Conservation (phyloP, 176 grass and related monocot genomes). For the Pontederia crassipes region DNA sequence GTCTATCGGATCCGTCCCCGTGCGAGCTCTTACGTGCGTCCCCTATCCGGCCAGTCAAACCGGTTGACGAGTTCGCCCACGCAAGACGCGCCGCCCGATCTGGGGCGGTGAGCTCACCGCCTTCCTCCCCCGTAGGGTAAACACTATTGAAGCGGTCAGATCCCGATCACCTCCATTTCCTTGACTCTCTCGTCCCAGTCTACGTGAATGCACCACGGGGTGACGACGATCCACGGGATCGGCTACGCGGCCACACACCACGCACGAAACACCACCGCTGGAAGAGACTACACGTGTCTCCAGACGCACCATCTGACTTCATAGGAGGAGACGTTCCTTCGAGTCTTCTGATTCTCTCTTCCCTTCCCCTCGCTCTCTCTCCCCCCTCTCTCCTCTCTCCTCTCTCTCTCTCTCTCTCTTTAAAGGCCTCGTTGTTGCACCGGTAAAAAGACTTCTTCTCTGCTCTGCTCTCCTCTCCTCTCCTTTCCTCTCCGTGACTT, state of each 20-base stretch:
- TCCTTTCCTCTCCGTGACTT: neutral
- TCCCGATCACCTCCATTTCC: too few relatives aligned
- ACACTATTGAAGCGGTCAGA: too few relatives aligned
- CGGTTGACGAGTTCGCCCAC: slow-evolving; percentile 40
- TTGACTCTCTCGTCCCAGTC: too few relatives aligned
- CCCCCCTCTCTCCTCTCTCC: too few relatives aligned
- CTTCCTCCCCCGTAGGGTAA: neutral
- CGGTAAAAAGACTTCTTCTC: neutral
- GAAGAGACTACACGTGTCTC: neutral
- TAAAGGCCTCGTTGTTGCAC: too few relatives aligned
- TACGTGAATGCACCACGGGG: too few relatives aligned
- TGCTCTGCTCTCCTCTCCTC: neutral
- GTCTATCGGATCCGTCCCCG: too few relatives aligned
- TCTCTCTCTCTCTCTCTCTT: too few relatives aligned
- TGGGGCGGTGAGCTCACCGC: slow-evolving; percentile 9
- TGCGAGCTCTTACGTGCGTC: too few relatives aligned
- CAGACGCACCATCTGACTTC: neutral
- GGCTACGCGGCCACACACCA: too few relatives aligned
- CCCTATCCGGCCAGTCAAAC: slow-evolving; percentile 16
- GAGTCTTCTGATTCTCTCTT: neutral
- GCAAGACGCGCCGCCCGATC: slow-evolving; percentile 39
- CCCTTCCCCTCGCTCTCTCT: neutral
- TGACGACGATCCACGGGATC: too few relatives aligned
- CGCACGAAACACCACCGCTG: too few relatives aligned
- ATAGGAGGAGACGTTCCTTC: neutral